Base-by-base conservation (phyloP, 108 stramenopile species). In the Discostella pseudostelligera region DNA sequence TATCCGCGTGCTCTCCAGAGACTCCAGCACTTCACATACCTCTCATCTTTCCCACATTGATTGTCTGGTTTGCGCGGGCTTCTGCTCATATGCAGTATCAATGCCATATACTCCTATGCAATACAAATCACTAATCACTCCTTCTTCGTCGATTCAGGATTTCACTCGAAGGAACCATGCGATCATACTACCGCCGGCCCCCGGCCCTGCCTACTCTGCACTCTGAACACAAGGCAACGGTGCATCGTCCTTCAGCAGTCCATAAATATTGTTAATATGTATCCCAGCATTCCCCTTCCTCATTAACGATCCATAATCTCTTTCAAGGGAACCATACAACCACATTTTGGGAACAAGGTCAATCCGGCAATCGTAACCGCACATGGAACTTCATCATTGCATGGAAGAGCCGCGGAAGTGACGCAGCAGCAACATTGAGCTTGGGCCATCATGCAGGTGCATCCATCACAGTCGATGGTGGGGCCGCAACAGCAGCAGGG, bases 311-410 rank as follows among this genome's bases (percentile, higher is more conserved):
- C 29, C 77, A 78, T 78, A 20, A 78, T 62, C 59, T 78, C 71
- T 51, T 48, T 68, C 39, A 73, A 60, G 9, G 77, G 77, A 47
- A 69, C 76, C 49, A 60, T 56, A 67, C 83, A 87, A 54, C 84
- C 84, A 56, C 58, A 51, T 65, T 82, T 82, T 48, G 86, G 86
- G 43, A 72, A 87, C 40, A 87, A 1, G n/a, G 80, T 85, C 46
- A 78, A 65, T 13, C 90, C 90, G 19, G 62, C 20, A 47, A 91
- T 43, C n/a, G 71, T 42, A 10, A 86, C 51, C 21, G 82, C 76
- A 16, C 74, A 64, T 6, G 87, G 90, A 29, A 91, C 90, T 65
- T 91, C 90, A 24, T 86, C 80, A 57, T 86, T 82, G 74, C 86
- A 87, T 11, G 90, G 90, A 60, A 88, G 49, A 2, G 90, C 90